These are phyloP conservation scores for Colletotrichum sp. DNA, from an alignment of 2,329 filamentous ascomycete genomes.

Conservation along the genomic window DNA sequence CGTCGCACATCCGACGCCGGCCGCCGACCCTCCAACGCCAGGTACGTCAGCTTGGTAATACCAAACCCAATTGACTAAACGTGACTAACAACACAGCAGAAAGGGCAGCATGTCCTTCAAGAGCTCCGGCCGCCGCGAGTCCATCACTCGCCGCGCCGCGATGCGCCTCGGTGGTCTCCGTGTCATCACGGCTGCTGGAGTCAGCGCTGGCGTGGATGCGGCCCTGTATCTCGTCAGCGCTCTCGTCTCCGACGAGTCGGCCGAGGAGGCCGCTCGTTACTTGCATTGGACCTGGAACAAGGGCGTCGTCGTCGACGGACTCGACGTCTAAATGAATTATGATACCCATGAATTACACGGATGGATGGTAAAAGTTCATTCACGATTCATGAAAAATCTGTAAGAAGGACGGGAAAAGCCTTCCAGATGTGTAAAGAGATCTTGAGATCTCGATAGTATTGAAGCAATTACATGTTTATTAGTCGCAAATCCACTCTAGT, in stretches of 20 bases:
- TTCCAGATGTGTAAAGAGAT: constrained; percentile 20
- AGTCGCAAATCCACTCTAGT: constrained; percentile 5
- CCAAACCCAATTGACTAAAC: neutral
- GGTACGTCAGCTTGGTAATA: constrained; percentile 47
- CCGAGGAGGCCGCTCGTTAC: constrained; percentile 74
- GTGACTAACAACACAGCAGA: constrained; percentile 41
- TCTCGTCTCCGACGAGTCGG: constrained; percentile 77
- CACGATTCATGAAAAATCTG: constrained; percentile 18
- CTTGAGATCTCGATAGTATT: neutral
- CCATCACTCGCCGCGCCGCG: constrained; percentile 77
- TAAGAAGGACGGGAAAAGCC: constrained; percentile 23
- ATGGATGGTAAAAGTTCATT: constrained; percentile 19
- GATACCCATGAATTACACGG: constrained; percentile 16
- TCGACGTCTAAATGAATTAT: constrained; percentile 69
- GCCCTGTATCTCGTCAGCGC: constrained; percentile 85
- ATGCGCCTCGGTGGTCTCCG: constrained; percentile 74
- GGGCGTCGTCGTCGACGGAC: constrained; percentile 82
- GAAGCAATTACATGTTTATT: constrained; percentile 17
- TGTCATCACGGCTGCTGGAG: constrained; percentile 81
- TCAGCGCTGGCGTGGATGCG: constrained; percentile 83
- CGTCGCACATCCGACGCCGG: constrained; percentile 73
- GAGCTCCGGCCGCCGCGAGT: constrained; percentile 79
- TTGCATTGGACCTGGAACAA: constrained; percentile 89
- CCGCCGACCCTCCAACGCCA: constrained; percentile 64
- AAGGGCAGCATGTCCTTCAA: constrained; percentile 88